Base-by-base conservation (phyloP, 2,329 filamentous ascomycete species). In the Truncatella angustata region DNA sequence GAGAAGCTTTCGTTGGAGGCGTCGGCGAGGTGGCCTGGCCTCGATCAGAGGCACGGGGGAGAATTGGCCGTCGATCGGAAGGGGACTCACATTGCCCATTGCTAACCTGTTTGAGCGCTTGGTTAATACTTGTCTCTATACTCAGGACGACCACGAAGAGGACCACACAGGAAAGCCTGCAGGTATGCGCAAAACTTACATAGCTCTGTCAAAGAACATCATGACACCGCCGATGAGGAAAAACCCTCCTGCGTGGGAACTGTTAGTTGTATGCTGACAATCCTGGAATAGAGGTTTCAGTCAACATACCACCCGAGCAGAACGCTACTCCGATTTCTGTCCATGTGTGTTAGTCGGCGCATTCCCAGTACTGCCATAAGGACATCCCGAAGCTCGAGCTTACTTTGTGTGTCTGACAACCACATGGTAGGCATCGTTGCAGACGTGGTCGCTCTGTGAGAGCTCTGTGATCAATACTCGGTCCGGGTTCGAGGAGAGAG, bases 191-290 rank as follows among this genome's bases (percentile, higher is more conserved):
- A n/a, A n/a, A n/a, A 78, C 86, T 66, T 77, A 93, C 90, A 97
- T 92, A 65, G 94, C 90, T 59, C 94, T 85, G 74, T 99, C 94
- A 76, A 99, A 99, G 77, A 99, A 97, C 73, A 99, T 83, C 73
- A 99, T 81, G 9, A 99, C 90, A 55, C 94, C 94, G 66, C 91
- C 90, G 67, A 97, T 82, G 52, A 99, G 84, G 79, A 99, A 99
- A 78, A 97, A 87, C 60, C 89, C 91, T 71, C 93, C 93, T 96
- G 69, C 37, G 20, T 35, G 39, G 44, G 50, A 37, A 36, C 56
- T 54, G 56, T 66, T 60, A 60, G 64, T 26, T 49, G 24, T 11
- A 12, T 14, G 40, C 24, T 16, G 32, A 4, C 7, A 23, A 20
- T 21, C 6, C 4, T 16, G 23, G 5, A 26, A 24, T 14, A 23